Base-by-base conservation (phyloP, 2,329 filamentous ascomycete genomes). In the Alternaria sp. region DNA sequence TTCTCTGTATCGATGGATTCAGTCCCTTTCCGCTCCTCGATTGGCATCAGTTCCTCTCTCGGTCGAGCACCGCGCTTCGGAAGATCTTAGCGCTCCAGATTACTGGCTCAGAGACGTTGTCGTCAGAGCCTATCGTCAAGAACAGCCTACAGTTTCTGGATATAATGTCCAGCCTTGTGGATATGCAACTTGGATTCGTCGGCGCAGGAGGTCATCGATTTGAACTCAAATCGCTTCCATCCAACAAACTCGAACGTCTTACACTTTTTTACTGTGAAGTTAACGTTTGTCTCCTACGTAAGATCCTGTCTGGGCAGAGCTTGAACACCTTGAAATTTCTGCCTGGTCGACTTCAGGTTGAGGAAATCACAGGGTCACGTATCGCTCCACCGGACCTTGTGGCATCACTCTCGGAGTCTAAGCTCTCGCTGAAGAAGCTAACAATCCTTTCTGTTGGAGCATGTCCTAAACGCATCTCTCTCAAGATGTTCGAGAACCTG, bases 1-100 rank as follows among this genome's bases (percentile, higher is more conserved):
- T 2, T 21, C 33, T 56, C 5, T 5, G 4, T 13, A 40, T 56
- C 4, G 31, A 51, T 33, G 40, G 54, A 23, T 1, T 46, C 28
- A 51, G 54, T 6, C 54, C 54, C 3, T 52, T 51, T 29, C 54
- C 40, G 26, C 34, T 51, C 4, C 48, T 56, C 3, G 33, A 56
- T 34, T 52, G 54, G 40, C 14, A 51, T 26, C 21, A 44, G 13
- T 56, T 56, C 24, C 40, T 56, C 3, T 56, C 54, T 8, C 33
- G 54, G 10, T 56, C 54, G 2, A 31, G 37, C 11, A 46, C 46
- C 29, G 39, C 46, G 3, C 46, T 46, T 44, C 46, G 5, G 24
- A 33, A 29, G 21, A 5, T 51, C 4, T 34, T 4, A 11, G 6
- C 1, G 14, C 5, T 56, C 10, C 7, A 11, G 7, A 39, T 56